These are phyloP conservation scores for Backusella morwellensis DNA, from an alignment of 192 early-diverging fungal genomes.

Conservation along the genomic window DNA sequence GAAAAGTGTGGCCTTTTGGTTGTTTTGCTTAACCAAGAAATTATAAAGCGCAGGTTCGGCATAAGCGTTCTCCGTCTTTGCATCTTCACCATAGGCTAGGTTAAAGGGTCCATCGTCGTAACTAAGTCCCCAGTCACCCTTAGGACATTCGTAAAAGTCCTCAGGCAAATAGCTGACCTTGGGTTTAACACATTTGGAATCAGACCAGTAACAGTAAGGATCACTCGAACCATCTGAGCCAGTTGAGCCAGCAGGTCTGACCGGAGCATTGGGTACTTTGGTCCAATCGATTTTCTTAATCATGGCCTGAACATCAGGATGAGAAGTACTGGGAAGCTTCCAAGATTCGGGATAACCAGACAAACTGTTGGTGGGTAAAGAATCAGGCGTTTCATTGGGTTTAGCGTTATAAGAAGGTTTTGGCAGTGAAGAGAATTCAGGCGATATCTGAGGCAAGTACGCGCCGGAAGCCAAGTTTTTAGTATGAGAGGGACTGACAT, in stretches of 20 bases:
- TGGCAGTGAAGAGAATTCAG: neutral
- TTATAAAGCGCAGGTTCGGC: constrained; percentile 28
- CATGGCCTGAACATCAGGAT: constrained; percentile 17
- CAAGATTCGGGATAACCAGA: constrained; percentile 23
- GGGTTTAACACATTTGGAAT: constrained; percentile 14
- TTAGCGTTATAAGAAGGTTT: neutral
- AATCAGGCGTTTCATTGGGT: neutral
- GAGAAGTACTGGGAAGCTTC: constrained; percentile 28
- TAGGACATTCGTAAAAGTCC: constrained; percentile 20
- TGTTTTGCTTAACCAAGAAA: constrained; percentile 8
- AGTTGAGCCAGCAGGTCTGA: constrained; percentile 9
- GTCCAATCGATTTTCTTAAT: constrained; percentile 27
- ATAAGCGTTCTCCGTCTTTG: neutral
- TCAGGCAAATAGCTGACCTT: constrained; percentile 26
- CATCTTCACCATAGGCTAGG: neutral
- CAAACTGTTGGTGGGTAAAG: neutral
- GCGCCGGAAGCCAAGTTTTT: neutral
- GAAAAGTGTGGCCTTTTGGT: constrained; percentile 10
- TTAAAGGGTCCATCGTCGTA: constrained; percentile 27
- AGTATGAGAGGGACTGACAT: neutral
- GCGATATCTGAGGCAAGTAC: neutral
- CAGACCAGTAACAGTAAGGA: constrained; percentile 18
- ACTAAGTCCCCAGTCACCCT: constrained; percentile 17
- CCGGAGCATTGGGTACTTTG: constrained; percentile 19
- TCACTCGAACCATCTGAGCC: constrained; percentile 4